Conservation (phyloP, 2,329 filamentous ascomycete genomes). For the Arthrobotrys conoides region DNA sequence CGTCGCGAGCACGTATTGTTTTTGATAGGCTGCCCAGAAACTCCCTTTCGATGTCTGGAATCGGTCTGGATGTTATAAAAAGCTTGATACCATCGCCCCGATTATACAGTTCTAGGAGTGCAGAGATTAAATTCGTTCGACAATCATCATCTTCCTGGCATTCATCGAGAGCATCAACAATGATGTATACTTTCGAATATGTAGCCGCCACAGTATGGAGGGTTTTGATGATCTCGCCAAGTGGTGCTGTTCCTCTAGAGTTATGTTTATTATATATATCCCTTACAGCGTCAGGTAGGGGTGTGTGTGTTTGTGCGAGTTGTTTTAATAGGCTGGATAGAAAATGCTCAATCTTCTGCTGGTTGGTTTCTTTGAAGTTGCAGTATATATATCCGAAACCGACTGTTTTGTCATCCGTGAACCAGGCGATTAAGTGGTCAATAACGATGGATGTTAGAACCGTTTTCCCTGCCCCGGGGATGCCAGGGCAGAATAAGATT, state of each 20-base stretch:
- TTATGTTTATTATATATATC: not conserved
- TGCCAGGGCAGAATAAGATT: conserved; percentile 39
- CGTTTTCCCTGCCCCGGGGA: conserved; percentile 33
- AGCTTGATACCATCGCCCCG: not conserved
- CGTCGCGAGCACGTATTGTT: not conserved
- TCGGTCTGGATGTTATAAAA: not conserved
- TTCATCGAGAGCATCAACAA: conserved; percentile 13
- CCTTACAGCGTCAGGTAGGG: conserved; percentile 64
- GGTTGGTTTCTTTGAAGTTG: conserved; percentile 67
- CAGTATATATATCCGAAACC: conserved; percentile 68
- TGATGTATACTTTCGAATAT: not conserved
- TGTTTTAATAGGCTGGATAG: conserved; percentile 67
- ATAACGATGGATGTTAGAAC: conserved; percentile 10
- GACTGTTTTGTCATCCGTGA: not conserved
- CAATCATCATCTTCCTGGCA: not conserved
- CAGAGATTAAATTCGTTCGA: not conserved
- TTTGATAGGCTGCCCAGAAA: not conserved
- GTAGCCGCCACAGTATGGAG: not conserved
- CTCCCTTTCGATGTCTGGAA: not conserved
- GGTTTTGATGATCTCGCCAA: not conserved
- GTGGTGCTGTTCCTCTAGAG: not conserved
- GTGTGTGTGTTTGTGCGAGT: conserved; percentile 63
- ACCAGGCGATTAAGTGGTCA: not conserved
- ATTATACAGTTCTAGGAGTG: not conserved
- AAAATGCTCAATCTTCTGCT: conserved; percentile 67